A percentile compares a stretch with the other conserved stretches of the same genome.
phyloP scores from a whole-genome alignment of 2,329 filamentous ascomycete genomes.

The Alternaria sp. region DNA sequence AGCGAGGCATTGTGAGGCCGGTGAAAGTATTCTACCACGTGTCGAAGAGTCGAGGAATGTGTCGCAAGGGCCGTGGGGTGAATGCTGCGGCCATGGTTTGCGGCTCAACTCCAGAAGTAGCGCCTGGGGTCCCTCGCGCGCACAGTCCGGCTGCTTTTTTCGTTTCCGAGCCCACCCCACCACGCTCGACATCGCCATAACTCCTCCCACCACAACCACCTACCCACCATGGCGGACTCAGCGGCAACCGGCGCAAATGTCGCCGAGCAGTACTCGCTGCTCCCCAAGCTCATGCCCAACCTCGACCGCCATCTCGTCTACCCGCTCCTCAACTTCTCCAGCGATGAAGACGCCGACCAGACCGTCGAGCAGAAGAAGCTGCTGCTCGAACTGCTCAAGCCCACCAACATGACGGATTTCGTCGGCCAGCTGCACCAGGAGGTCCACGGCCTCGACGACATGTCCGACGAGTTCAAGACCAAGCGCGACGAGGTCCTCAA shows the following conservation, averaged over 20 bases:
- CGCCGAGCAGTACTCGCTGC: slow-evolving; percentile 76
- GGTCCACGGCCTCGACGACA: slow-evolving; percentile 77
- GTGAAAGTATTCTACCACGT: not conserved
- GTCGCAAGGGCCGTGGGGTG: slow-evolving; percentile 2
- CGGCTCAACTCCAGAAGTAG: slow-evolving; percentile 45
- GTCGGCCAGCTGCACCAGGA: slow-evolving; percentile 91
- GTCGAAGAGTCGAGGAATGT: not conserved
- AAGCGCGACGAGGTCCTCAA: slow-evolving; percentile 89
- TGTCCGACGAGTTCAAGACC: slow-evolving; percentile 83
- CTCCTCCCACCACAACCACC: slow-evolving; percentile 14
- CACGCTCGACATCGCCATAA: slow-evolving; percentile 16
- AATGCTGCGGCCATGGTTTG: slow-evolving; percentile 15
- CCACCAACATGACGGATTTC: slow-evolving; percentile 99
- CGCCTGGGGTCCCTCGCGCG: slow-evolving; percentile 43
- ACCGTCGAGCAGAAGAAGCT: slow-evolving; percentile 77
- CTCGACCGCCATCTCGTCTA: slow-evolving; percentile 97
- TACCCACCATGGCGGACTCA: slow-evolving; percentile 50
- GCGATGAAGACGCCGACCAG: slow-evolving; percentile 79
- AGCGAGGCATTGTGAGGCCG: slow-evolving; percentile 41
- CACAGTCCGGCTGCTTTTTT: slow-evolving; percentile 44
- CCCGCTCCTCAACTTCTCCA: slow-evolving; percentile 91
- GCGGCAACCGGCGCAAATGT: slow-evolving; percentile 53
- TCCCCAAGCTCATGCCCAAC: slow-evolving; percentile 87
- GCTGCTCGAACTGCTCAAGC: slow-evolving; percentile 92
- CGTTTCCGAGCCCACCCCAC: slow-evolving; percentile 17